Conservation (phyloP, 2,329 filamentous ascomycete species). For the Venturiaceae sp. region DNA sequence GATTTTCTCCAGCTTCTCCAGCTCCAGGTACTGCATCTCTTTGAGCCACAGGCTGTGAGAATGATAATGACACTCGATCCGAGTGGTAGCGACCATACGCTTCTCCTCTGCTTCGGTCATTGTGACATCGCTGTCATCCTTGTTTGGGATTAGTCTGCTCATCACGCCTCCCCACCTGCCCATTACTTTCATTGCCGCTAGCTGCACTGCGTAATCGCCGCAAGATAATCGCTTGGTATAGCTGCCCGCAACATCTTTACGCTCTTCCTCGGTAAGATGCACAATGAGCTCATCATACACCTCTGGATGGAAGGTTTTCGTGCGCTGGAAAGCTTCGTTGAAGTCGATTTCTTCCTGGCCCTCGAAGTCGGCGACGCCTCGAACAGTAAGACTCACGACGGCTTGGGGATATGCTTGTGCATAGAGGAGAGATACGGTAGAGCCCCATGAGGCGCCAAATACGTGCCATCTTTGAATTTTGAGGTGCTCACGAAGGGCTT, state of each 20-base stretch:
- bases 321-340: conserved; percentile 22
- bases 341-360: conserved; percentile 30
- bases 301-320: too few relatives aligned
- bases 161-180: conserved; percentile 30
- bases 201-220: conserved; percentile 17
- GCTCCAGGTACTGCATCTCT: conserved; percentile 29
- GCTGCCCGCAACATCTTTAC: conserved; percentile 22
- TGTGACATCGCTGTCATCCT: not conserved
- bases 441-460: conserved; percentile 41
- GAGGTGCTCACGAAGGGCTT: conserved; percentile 32
- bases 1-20: conserved; percentile 24
- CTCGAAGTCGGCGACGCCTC: conserved; percentile 31
- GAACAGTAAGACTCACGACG: conserved; percentile 29
- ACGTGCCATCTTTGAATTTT: conserved; percentile 34
- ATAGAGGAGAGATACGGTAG: conserved; percentile 34
- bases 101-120: conserved; percentile 15
- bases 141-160: not conserved
- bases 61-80: conserved; percentile 35
- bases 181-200: conserved; percentile 23
- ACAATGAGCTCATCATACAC: too few relatives aligned
- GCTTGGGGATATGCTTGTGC: conserved; percentile 30
- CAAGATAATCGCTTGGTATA: conserved; percentile 33
- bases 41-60: conserved; percentile 31
- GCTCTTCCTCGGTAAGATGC: too few relatives aligned
- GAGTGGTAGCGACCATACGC: conserved; percentile 26